phyloP scores from a whole-genome alignment of 2,329 filamentous ascomycete genomes.

The Aspergillus thermomutatus region DNA sequence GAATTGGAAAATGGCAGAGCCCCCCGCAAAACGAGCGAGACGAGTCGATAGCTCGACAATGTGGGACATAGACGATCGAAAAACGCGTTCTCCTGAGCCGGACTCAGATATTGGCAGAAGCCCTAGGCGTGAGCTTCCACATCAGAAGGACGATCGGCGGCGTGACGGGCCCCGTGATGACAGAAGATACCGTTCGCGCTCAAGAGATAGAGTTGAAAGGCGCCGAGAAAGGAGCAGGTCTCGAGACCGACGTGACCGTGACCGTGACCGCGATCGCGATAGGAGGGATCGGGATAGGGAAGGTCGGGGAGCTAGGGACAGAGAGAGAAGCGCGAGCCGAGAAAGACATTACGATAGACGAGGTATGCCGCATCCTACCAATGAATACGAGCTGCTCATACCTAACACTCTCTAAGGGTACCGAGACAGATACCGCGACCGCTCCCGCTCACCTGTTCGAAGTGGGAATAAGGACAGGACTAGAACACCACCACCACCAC shows the following conservation, averaged over 20 bases:
- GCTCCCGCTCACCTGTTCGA: constrained; percentile 33
- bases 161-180: constrained; percentile 38
- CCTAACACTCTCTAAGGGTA: constrained; percentile 19
- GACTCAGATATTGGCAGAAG: constrained; percentile 33
- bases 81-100: constrained; percentile 24
- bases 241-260: constrained; percentile 36
- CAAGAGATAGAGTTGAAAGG: constrained; percentile 38
- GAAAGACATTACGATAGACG: constrained; percentile 38
- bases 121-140: constrained; percentile 36
- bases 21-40: constrained; percentile 50
- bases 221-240: constrained; percentile 44
- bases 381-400: neutral
- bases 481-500: constrained; percentile 39
- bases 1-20: constrained; percentile 48
- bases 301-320: constrained; percentile 37
- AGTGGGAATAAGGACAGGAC: constrained; percentile 36
- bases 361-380: constrained; percentile 27
- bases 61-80: constrained; percentile 52
- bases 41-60: constrained; percentile 58
- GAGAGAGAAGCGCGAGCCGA: constrained; percentile 38
- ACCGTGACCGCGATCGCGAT: constrained; percentile 31
- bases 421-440: constrained; percentile 33
- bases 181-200: constrained; percentile 38
- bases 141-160: constrained; percentile 34
- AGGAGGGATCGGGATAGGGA: constrained; percentile 35